Evolutionary conservation across 805 yeast species (phyloP).

Genomic region (Ogataea pilisensis): DNA sequence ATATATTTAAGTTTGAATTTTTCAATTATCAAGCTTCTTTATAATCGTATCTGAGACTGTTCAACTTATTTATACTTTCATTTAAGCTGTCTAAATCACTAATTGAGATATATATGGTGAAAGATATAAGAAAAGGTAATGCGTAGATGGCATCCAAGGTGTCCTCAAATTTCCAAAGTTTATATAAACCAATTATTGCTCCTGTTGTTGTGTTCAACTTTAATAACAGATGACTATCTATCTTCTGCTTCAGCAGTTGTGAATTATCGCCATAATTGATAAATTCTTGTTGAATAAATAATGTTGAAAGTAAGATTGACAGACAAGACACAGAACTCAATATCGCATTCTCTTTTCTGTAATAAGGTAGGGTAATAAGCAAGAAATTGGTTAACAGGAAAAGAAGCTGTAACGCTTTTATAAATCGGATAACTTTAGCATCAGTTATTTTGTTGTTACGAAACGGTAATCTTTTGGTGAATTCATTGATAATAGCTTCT

Average conservation of each 20-base stretch:
- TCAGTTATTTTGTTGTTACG: constrained; percentile 11
- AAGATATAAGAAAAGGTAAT: constrained; percentile 23
- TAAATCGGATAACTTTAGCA: constrained; percentile 3
- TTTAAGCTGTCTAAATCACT: constrained; percentile 17
- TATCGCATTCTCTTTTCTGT: constrained; percentile 23
- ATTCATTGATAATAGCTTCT: constrained; percentile 11
- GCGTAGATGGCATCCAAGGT: constrained; percentile 22
- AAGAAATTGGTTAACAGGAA: constrained; percentile 22
- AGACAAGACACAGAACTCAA: constrained; percentile 25
- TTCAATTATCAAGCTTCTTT: constrained; percentile 28
- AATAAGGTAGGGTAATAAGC: constrained; percentile 26
- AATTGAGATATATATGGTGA: constrained; percentile 15
- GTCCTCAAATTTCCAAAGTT: constrained; percentile 5
- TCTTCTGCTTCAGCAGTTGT: constrained; percentile 4
- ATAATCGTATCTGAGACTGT: constrained; percentile 25
- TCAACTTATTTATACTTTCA: constrained; percentile 18
- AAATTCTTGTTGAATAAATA: constrained; percentile 19
- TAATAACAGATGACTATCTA: constrained; percentile 1
- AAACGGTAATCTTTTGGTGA: constrained; percentile 20
- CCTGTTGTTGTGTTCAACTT: constrained; percentile 5
- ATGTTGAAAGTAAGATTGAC: constrained; percentile 15
- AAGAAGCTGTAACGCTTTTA: constrained; percentile 14
- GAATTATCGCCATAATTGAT: constrained; percentile 1
- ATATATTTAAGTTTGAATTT: constrained; percentile 15
- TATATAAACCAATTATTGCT: constrained; percentile 6